Base-by-base conservation (phyloP, 805 yeast species). In the Komagataella populi region DNA sequence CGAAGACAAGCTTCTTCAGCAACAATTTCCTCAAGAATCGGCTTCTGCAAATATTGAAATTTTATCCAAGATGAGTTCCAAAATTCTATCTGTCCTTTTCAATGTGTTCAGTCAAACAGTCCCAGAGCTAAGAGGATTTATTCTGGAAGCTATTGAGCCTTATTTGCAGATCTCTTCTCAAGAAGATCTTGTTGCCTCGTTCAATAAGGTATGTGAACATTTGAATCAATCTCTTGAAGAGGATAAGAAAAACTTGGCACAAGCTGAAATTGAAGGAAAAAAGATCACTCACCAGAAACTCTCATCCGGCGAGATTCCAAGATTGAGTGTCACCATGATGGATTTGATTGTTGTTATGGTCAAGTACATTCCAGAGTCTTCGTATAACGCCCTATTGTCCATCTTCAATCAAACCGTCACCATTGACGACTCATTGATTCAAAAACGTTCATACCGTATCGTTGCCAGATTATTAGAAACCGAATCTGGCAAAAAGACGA, bases 81-180 rank as follows among this genome's bases (percentile, higher is more conserved):
- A 93, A 56, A 63, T 93, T 49, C 71, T 93, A 50, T 84, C 96
- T 10, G 96, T 89, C 18, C 70, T 93, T 49, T 87, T 91, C 73
- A 93, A 93, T 60, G 95, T 93, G 16, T 93, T 86, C 67, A 80
- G 91, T n/a, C 90, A 89, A 57, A 89, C 97, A 8, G 69, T 79
- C 47, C 84, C 93, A 44, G 93, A 87, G 51, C 77, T 88, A 14
- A 80, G 98, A 65, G 86, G 87, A 10, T 88, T 75, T 64, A 80
- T 93, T 49, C 73, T 89, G 53, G 97, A 91, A 55, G 82, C 96
- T 7, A 87, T 91, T 59, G 90, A 88, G 58, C 76, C 82, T 0
- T 90, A 83, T 64, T 70, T 93, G 54, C 78, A 81, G 54, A 81
- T 91, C 44, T 77, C 89, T 7, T 71, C 81, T 1, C 68, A 75